These are phyloP conservation scores for Earliella scabrosa DNA, from an alignment of 1,284 basidiomycete species.

Conservation along the genomic window DNA sequence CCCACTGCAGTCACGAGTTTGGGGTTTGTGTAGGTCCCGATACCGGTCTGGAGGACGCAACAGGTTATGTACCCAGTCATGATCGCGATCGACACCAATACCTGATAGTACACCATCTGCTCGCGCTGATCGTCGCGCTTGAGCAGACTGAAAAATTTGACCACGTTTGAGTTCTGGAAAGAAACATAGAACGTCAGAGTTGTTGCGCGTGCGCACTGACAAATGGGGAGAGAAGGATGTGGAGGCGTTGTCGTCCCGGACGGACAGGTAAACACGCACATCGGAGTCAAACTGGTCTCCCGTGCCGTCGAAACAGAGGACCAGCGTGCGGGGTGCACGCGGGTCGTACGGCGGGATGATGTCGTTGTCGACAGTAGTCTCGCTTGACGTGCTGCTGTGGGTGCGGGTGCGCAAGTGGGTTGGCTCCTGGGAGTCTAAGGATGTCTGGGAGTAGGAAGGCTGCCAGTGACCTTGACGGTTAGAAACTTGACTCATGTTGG, in stretches of 20 bases:
- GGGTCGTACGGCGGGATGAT: conserved; percentile 38
- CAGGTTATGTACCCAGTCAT: not conserved
- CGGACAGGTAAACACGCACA: conserved; percentile 36
- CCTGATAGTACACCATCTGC: conserved; percentile 71
- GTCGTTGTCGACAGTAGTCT: conserved; percentile 24
- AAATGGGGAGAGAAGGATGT: not conserved
- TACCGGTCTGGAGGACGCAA: conserved; percentile 49
- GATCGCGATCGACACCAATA: conserved; percentile 26
- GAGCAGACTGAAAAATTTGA: conserved; percentile 58
- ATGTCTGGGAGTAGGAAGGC: too few species aligned
- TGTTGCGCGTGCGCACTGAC: not conserved
- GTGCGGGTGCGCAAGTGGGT: too few species aligned
- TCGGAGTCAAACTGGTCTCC: conserved; percentile 59
- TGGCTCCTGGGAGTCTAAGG: too few species aligned
- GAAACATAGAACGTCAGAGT: not conserved
- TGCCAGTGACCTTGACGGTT: too few species aligned
- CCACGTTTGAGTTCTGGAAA: conserved; percentile 65
- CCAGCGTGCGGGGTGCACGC: conserved; percentile 41
- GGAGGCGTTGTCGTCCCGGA: not conserved
- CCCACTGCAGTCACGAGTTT: conserved; percentile 46
- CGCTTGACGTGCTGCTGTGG: too few species aligned
- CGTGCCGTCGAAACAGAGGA: conserved; percentile 65
- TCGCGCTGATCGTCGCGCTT: conserved; percentile 52
- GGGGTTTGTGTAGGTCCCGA: conserved; percentile 57
- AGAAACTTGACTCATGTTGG: too few species aligned